phyloP scores from a whole-genome alignment of 2,329 filamentous ascomycete species.

The Ophiostoma pallidulum region DNA sequence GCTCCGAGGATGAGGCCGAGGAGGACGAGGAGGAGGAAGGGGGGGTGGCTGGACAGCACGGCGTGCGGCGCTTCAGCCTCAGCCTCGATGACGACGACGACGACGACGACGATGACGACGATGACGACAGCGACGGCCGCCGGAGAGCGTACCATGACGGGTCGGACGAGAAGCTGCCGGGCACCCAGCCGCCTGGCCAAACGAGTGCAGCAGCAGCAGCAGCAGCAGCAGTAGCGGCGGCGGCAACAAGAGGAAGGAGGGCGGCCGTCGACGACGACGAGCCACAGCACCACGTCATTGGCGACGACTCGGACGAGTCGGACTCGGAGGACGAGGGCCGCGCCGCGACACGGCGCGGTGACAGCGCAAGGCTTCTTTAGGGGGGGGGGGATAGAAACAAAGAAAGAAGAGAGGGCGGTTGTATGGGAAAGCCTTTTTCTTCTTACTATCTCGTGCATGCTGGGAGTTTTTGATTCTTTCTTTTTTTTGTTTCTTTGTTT shows the following conservation, averaged over 20 bases:
- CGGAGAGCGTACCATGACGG: constrained; percentile 21
- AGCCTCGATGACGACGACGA: constrained; percentile 56
- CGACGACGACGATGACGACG: constrained; percentile 35
- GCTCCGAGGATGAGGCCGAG: constrained; percentile 64
- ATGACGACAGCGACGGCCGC: not conserved
- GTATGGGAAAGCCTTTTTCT: not conserved
- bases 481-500: not conserved
- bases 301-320: constrained; percentile 34
- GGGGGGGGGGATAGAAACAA: not conserved
- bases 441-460: no score
- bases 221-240: constrained; percentile 22
- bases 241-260: constrained; percentile 16
- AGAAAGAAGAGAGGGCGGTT: not conserved
- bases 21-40: constrained; percentile 31
- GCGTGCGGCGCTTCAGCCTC: constrained; percentile 8
- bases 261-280: constrained; percentile 23
- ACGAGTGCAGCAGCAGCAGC: not conserved
- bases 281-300: constrained; percentile 41
- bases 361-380: constrained; percentile 10
- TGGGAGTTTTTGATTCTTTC: not conserved
- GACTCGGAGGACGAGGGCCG: constrained; percentile 20
- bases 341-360: not conserved
- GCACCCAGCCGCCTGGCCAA: not conserved
- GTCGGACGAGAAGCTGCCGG: constrained; percentile 15
- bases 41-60: not conserved